Percentiles rank a stretch among this genome's conserved stretches.
These are phyloP conservation scores for Thalia dealbata DNA, from an alignment of 176 grass and related monocot genomes.

Conservation along the genomic window DNA sequence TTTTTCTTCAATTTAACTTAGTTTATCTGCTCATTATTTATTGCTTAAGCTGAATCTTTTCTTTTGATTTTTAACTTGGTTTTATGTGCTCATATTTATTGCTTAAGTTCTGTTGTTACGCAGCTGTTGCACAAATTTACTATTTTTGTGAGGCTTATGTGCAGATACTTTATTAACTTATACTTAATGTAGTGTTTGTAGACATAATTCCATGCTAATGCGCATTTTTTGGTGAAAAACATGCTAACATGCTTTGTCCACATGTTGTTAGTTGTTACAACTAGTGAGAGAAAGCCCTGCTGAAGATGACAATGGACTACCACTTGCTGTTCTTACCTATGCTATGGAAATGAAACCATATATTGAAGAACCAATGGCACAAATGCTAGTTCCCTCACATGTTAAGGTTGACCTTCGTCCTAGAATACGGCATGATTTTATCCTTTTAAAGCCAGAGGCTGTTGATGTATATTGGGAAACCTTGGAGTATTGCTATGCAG, in stretches of 20 bases:
- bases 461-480: conserved; percentile 95
- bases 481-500: conserved; percentile 77
- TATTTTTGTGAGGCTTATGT: background rate
- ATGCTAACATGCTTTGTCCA: conserved; percentile 6
- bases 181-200: background rate
- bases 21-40: background rate
- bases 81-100: background rate
- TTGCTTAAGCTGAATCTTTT: background rate
- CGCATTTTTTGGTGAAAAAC: too few relatives aligned
- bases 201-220: background rate
- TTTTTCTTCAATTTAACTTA: too few relatives aligned
- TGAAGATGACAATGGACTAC: conserved; percentile 34
- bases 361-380: conserved; percentile 81
- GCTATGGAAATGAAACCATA: conserved; percentile 78
- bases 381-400: conserved; percentile 43
- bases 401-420: conserved; percentile 27
- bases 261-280: conserved; percentile 50
- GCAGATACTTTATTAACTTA: conserved; percentile 4
- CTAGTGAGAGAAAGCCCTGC: conserved; percentile 38
- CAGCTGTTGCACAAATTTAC: background rate
- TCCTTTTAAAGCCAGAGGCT: conserved; percentile 53
- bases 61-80: background rate
- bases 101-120: background rate
- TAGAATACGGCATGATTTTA: conserved; percentile 82
- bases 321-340: conserved; percentile 48